Conservation (phyloP, 352 stramenopile species). For the Thalassiosira livingstoniorum region DNA sequence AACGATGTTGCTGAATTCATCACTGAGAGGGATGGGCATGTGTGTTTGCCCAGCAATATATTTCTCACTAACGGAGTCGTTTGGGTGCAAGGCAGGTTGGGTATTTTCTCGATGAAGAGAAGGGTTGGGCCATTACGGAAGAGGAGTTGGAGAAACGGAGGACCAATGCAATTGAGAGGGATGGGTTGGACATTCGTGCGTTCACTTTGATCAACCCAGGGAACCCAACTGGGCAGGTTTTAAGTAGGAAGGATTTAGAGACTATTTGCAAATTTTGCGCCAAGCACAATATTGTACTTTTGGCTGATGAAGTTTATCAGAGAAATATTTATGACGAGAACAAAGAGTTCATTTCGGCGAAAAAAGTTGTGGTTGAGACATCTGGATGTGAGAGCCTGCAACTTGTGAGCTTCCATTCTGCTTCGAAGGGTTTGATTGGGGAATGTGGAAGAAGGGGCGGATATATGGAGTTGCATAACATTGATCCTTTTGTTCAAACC, state of each 20-base stretch:
- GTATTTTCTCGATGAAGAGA: constrained; percentile 96
- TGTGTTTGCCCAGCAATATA: constrained; percentile 92
- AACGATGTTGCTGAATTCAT: constrained; percentile 83
- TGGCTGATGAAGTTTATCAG: constrained; percentile 97
- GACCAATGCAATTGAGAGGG: constrained; percentile 78
- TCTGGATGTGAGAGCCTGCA: constrained; percentile 89
- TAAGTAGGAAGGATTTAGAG: constrained; percentile 91
- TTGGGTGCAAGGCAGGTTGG: constrained; percentile 92
- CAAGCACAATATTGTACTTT: constrained; percentile 90
- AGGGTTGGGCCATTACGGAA: constrained; percentile 89
- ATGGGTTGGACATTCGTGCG: constrained; percentile 92
- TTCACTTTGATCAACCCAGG: constrained; percentile 98
- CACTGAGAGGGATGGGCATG: constrained; percentile 88
- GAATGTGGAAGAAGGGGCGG: constrained; percentile 95
- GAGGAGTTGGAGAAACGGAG: constrained; percentile 88
- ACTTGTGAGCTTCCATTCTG: constrained; percentile 98
- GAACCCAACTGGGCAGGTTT: constrained; percentile 96
- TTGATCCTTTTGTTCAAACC: constrained; percentile 82
- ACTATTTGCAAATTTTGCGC: constrained; percentile 96
- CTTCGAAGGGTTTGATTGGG: constrained; percentile 98
- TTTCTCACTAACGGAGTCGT: constrained; percentile 98
- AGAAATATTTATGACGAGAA: constrained; percentile 95
- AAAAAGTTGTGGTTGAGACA: constrained; percentile 87
- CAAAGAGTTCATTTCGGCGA: constrained; percentile 95
- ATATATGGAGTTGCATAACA: constrained; percentile 89